A percentile compares a stretch with the other conserved stretches of the same genome.
Evolutionary conservation across 1,284 basidiomycete genomes (phyloP).

Genomic region (Apiotrichum gracile): DNA sequence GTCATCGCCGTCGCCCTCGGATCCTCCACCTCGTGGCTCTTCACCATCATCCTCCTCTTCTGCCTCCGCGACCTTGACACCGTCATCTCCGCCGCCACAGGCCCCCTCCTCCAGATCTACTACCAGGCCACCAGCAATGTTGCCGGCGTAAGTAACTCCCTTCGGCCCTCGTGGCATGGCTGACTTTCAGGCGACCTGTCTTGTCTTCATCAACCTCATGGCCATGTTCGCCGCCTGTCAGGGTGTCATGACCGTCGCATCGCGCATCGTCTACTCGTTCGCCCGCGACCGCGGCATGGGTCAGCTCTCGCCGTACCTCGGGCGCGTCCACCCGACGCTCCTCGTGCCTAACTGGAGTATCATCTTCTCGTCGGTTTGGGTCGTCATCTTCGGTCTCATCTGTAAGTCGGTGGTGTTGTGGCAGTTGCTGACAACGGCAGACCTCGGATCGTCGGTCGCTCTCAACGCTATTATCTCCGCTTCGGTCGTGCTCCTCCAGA

Average conservation of each 20-base stretch:
- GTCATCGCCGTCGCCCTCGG: slow-evolving; percentile 58
- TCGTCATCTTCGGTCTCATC: slow-evolving; percentile 49
- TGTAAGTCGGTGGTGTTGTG: slow-evolving; percentile 27
- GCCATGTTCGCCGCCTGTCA: slow-evolving; percentile 36
- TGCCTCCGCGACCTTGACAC: slow-evolving; percentile 56
- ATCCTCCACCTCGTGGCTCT: slow-evolving; percentile 54
- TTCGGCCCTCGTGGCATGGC: too few species aligned
- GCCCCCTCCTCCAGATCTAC: slow-evolving; percentile 61
- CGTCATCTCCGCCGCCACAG: slow-evolving; percentile 55
- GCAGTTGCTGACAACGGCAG: slow-evolving; percentile 25
- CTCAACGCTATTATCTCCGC: slow-evolving; percentile 47
- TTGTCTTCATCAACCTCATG: slow-evolving; percentile 43
- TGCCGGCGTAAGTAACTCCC: slow-evolving; percentile 44
- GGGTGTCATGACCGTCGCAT: slow-evolving; percentile 58
- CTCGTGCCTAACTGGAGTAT: slow-evolving; percentile 16
- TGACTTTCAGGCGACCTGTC: slow-evolving; percentile 35
- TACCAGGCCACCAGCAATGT: slow-evolving; percentile 58
- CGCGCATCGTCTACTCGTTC: slow-evolving; percentile 62
- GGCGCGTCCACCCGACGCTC: slow-evolving; percentile 47
- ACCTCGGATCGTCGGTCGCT: slow-evolving; percentile 52
- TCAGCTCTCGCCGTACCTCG: slow-evolving; percentile 54
- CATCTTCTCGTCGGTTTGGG: slow-evolving; percentile 46
- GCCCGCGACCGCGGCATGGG: slow-evolving; percentile 59
- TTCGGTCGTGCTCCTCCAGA: slow-evolving; percentile 32
- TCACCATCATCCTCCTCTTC: slow-evolving; percentile 61